phyloP scores from a whole-genome alignment of 352 stramenopile species.

The Phytophthora tubulina region DNA sequence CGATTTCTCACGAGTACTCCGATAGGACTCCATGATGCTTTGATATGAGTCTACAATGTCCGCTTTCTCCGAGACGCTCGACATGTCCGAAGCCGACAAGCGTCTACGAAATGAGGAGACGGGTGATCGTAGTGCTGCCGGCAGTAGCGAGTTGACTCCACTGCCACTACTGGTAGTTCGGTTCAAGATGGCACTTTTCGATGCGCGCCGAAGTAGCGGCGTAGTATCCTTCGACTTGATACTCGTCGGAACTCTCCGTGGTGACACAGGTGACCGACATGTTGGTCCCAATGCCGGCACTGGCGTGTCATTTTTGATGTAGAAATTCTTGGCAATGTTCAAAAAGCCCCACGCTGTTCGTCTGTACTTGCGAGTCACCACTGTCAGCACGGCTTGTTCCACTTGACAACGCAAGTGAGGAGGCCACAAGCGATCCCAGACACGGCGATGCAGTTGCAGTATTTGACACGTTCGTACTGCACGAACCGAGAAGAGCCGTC shows the following conservation, averaged over 20 bases:
- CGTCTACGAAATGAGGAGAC: slow-evolving; percentile 15
- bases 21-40: slow-evolving; percentile 19
- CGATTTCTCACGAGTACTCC: slow-evolving; percentile 15
- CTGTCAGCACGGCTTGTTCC: slow-evolving; percentile 48
- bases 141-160: slow-evolving; percentile 4
- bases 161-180: slow-evolving; percentile 10
- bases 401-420: slow-evolving; percentile 43
- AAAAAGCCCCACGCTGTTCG: slow-evolving; percentile 46
- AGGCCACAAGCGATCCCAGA: slow-evolving; percentile 69
- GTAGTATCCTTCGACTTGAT: not conserved
- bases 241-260: slow-evolving; percentile 3
- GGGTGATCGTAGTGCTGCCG: slow-evolving; percentile 14
- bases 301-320: slow-evolving; percentile 57
- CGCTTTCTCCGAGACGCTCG: slow-evolving; percentile 3
- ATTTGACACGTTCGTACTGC: slow-evolving; percentile 71
- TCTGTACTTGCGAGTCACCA: slow-evolving; percentile 52
- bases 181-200: not conserved
- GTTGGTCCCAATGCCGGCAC: slow-evolving; percentile 28
- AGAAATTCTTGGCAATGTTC: slow-evolving; percentile 78
- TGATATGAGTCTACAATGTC: slow-evolving; percentile 27
- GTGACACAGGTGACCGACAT: not conserved
- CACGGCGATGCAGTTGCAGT: slow-evolving; percentile 58
- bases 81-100: slow-evolving; percentile 26
- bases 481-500: slow-evolving; percentile 54
- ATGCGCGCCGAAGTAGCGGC: not conserved